Base-by-base conservation (phyloP, 148 eudicot genomes). In the Fallopia convolvulus region DNA sequence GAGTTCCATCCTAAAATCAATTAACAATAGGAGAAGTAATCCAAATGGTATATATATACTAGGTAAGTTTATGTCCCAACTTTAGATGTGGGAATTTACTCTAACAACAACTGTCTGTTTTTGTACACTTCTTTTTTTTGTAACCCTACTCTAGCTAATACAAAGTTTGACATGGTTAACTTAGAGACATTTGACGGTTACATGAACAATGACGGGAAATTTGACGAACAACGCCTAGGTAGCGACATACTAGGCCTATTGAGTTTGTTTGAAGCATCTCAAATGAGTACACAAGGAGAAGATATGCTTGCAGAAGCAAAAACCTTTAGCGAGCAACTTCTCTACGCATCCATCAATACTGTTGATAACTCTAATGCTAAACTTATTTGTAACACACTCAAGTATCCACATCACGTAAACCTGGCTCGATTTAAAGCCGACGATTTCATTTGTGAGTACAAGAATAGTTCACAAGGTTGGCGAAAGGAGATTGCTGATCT, bases 191-290 rank as follows among this genome's bases (percentile, higher is more conserved):
- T 48, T 42, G 33, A 8, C 46, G 75, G 21, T n/a, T 48, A 73
- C 50, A 73, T 42, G 23, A 12, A 17, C 15, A 15, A 73, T 41
- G 30, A 41, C 20, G 55, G 75, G 18, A 73, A 46, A 73, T 44
- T 73, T 2, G 46, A 68, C 8, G 18, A 20, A 12, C 36, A n/a
- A 44, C 5, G 36, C 10, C 55, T 73, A 6, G n/a, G 53, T 18
- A 46, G 3, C 47, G 55, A 42, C 15, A 33, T 36, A 73, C 20
- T 6, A 12, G 55, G 75, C 17, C 53, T 73, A 73, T 8, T 73
- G 75, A 44, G 75, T 73, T 48, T 73, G 36, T 73, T 44, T 39
- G 75, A 73, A 44, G 75, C 75, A 9, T 73, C 53, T 17, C 75
- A 73, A 26, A 42, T 44, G 53, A 48, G 75, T 21, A 33, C 20